Evolutionary conservation across 164 flowering plant genomes (phyloP).

Genomic region (Warburgia ugandensis): DNA sequence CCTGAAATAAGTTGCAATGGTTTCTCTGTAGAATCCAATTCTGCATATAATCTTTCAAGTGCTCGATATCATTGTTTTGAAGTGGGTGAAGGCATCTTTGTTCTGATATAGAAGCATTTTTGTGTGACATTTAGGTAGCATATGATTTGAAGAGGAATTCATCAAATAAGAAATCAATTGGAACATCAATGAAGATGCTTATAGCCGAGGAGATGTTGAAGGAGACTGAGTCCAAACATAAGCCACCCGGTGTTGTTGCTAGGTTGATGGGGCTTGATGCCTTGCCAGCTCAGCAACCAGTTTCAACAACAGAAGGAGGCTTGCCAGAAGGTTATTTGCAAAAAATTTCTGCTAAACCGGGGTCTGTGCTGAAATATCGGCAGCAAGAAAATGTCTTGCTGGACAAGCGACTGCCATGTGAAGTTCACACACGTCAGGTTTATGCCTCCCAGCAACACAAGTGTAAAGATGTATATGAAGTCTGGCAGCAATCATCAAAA

Average conservation of each 20-base stretch:
- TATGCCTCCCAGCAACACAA: too few species aligned
- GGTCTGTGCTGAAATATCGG: slow-evolving; percentile 26
- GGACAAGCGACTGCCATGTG: slow-evolving; percentile 32
- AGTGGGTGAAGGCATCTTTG: too few species aligned
- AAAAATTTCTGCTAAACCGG: slow-evolving; percentile 24
- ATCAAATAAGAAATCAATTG: slow-evolving; percentile 44
- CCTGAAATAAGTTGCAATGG: too few species aligned
- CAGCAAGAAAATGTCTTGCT: slow-evolving; percentile 28
- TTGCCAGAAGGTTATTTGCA: slow-evolving; percentile 29
- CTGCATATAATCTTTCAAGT: too few species aligned
- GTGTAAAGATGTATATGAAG: slow-evolving; percentile 64
- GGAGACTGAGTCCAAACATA: slow-evolving; percentile 50
- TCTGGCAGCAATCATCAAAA: slow-evolving; percentile 45
- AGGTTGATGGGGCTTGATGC: slow-evolving; percentile 96
- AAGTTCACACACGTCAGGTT: slow-evolving; percentile 21
- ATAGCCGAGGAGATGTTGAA: slow-evolving; percentile 88
- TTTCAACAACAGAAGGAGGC: slow-evolving; percentile 29
- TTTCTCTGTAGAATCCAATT: too few species aligned
- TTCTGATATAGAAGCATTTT: slow-evolving; percentile 5
- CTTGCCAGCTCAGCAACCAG: slow-evolving; percentile 47
- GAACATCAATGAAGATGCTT: slow-evolving; percentile 92
- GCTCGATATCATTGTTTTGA: too few species aligned
- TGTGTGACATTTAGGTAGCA: slow-evolving; percentile 37
- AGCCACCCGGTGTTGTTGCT: slow-evolving; percentile 80
- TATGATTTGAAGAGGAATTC: slow-evolving; percentile 42